These are phyloP conservation scores for Tylopilus plumbeoviolaceoides DNA, from an alignment of 768 basidiomycete genomes.

Conservation along the genomic window DNA sequence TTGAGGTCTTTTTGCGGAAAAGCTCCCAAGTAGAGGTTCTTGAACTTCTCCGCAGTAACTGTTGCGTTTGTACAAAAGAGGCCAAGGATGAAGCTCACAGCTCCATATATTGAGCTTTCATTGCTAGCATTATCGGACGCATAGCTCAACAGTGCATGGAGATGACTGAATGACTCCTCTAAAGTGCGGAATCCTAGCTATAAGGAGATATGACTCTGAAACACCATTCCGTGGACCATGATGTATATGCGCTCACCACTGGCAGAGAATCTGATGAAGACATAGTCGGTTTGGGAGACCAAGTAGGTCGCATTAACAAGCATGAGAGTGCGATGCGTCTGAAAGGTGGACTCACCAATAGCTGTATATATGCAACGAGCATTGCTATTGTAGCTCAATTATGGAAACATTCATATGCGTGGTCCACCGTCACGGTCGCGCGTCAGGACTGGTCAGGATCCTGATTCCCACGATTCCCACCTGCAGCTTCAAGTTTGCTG, in stretches of 20 bases:
- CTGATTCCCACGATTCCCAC: too few relatives aligned
- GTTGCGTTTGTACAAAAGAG: not conserved
- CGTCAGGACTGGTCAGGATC: too few relatives aligned
- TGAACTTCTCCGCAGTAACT: not conserved
- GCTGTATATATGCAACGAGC: too few relatives aligned
- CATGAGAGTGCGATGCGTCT: too few relatives aligned
- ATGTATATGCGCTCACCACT: not conserved
- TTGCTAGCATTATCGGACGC: not conserved
- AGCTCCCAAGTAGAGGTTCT: not conserved
- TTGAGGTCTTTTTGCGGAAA: slow-evolving; percentile 3
- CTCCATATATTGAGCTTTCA: slow-evolving; percentile 1
- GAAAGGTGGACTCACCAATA: too few relatives aligned
- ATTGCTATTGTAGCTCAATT: too few relatives aligned
- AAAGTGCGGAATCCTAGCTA: not conserved
- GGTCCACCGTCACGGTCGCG: too few relatives aligned
- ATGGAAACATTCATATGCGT: too few relatives aligned
- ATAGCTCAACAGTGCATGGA: not conserved
- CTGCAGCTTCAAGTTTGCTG: too few relatives aligned
- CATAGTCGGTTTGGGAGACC: not conserved
- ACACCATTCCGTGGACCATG: not conserved
- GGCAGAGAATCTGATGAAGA: not conserved
- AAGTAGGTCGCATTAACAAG: not conserved
- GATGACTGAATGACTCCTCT: not conserved
- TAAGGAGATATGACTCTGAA: not conserved
- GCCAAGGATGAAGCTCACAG: not conserved